These are phyloP conservation scores for Lactarius trivialis DNA, from an alignment of 768 basidiomycete species.

Conservation along the genomic window DNA sequence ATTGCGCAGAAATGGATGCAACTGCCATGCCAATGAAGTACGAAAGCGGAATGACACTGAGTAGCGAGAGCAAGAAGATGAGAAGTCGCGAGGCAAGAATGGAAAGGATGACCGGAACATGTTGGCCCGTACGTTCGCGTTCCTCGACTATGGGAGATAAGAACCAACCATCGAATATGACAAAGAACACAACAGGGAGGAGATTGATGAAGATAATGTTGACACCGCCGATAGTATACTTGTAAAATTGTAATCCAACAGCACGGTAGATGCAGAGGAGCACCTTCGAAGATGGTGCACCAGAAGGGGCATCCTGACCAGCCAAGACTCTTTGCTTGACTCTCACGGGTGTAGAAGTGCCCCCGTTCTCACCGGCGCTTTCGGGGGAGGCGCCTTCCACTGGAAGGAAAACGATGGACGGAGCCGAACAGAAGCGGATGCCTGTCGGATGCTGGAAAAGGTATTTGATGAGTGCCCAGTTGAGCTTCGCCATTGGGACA, in stretches of 20 bases:
- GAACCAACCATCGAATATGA: conserved; percentile 88
- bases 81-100: conserved; percentile 66
- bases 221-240: conserved; percentile 97
- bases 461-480: conserved; percentile 87
- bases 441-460: conserved; percentile 71
- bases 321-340: conserved; percentile 71
- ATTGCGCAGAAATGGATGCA: conserved; percentile 97
- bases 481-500: conserved; percentile 96
- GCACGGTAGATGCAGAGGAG: conserved; percentile 93
- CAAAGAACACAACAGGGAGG: conserved; percentile 88
- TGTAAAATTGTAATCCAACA: conserved; percentile 88
- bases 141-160: conserved; percentile 65
- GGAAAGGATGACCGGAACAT: conserved; percentile 58
- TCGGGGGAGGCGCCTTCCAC: conserved; percentile 27
- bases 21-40: conserved; percentile 99
- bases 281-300: conserved; percentile 78
- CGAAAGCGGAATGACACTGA: conserved; percentile 91
- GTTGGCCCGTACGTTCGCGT: conserved; percentile 45
- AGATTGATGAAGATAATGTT: conserved; percentile 98
- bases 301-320: conserved; percentile 85
- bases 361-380: conserved; percentile 26
- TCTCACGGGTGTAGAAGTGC: conserved; percentile 42
- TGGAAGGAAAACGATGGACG: conserved; percentile 56
- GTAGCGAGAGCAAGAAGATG: conserved; percentile 78
- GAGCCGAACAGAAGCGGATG: conserved; percentile 91